phyloP scores from a whole-genome alignment of 352 stramenopile genomes.

The Phytophthora boehmeriae region DNA sequence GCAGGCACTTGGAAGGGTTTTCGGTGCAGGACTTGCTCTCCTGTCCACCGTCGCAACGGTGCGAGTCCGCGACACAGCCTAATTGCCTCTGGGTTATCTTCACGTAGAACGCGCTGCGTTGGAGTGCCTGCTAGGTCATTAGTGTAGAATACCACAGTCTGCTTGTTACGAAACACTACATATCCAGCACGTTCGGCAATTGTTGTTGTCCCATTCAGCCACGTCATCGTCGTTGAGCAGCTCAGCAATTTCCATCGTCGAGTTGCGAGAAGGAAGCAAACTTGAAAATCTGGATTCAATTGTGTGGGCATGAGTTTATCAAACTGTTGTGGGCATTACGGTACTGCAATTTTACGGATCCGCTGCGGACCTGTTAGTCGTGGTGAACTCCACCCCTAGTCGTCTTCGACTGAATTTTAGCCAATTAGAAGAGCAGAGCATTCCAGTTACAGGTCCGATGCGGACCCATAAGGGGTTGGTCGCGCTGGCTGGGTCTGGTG shows the following conservation, averaged over 20 bases:
- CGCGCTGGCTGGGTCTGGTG: too few relatives aligned
- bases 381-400: not conserved
- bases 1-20: not conserved
- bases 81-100: not conserved
- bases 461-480: not conserved
- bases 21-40: not conserved
- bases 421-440: not conserved
- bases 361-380: slow-evolving; percentile 1
- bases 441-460: not conserved
- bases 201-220: not conserved
- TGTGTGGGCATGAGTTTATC: not conserved
- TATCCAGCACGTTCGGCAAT: not conserved
- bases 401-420: not conserved
- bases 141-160: not conserved
- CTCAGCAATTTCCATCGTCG: not conserved
- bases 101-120: not conserved
- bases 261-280: not conserved
- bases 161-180: not conserved
- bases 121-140: slow-evolving; percentile 1
- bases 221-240: not conserved
- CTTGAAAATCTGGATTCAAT: too few relatives aligned
- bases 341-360: not conserved
- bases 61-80: not conserved
- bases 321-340: not conserved
- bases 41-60: not conserved